phyloP scores from a whole-genome alignment of 331 rosid species.

The Erythrophleum ivorense region DNA sequence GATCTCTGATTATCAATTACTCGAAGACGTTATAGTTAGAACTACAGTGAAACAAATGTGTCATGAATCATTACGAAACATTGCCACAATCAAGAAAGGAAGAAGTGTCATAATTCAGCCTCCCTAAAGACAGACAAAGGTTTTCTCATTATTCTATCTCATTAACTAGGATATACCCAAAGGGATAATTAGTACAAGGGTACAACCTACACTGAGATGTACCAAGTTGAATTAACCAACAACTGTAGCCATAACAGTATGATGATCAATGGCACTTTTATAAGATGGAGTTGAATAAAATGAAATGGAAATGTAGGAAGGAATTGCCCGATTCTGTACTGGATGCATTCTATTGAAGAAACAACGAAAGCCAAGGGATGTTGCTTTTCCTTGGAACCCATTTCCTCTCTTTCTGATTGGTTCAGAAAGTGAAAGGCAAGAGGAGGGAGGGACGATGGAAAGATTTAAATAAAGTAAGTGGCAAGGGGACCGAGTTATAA shows the following conservation, averaged over 20 bases:
- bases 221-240: not conserved
- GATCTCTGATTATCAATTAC: not conserved
- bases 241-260: not conserved
- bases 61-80: slow-evolving; percentile 30
- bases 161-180: not conserved
- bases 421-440: slow-evolving; percentile 2
- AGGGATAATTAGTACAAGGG: not conserved
- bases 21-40: not conserved
- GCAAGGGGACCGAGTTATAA: not conserved
- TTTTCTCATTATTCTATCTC: not conserved
- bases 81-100: not conserved
- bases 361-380: not conserved
- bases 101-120: too few species aligned
- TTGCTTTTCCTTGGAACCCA: not conserved
- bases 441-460: not conserved
- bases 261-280: not conserved
- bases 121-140: too few species aligned
- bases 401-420: not conserved
- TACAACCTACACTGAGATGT: not conserved
- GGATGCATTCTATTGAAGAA: not conserved
- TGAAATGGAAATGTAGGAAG: not conserved
- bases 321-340: not conserved
- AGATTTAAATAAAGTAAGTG: not conserved
- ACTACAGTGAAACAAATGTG: slow-evolving; percentile 5
- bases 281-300: not conserved